phyloP scores from a whole-genome alignment of 345 rosid genomes.

The Salix caprea region DNA sequence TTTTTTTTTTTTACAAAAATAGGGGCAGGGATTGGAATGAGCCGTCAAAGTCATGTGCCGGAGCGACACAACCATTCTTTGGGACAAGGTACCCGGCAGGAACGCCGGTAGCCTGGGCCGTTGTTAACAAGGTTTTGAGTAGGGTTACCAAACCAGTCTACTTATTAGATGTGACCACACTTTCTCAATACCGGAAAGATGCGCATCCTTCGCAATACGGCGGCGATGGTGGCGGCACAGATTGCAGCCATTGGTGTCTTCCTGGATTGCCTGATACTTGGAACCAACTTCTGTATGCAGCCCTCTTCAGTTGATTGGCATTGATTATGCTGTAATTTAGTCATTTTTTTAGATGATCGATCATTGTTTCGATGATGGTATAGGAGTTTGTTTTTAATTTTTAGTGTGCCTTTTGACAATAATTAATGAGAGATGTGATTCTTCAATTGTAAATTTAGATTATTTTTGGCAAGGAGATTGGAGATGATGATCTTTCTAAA shows the following conservation, averaged over 20 bases:
- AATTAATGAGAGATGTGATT: conserved; percentile 13
- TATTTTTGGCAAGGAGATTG: not conserved
- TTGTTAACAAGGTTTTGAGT: conserved; percentile 66
- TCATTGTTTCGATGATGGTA: conserved; percentile 23
- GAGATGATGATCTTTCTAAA: not conserved
- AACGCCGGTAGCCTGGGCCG: conserved; percentile 58
- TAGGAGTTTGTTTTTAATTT: not conserved
- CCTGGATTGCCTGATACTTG: conserved; percentile 96
- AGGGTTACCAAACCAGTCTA: conserved; percentile 67
- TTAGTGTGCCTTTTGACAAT: conserved; percentile 13
- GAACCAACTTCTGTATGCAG: conserved; percentile 67
- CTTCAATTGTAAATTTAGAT: conserved; percentile 23
- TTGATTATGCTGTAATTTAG: not conserved
- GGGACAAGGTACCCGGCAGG: conserved; percentile 71
- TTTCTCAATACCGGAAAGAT: conserved; percentile 29
- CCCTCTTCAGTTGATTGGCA: conserved; percentile 36
- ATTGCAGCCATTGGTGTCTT: conserved; percentile 95
- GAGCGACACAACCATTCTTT: conserved; percentile 58
- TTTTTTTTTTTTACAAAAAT: not conserved
- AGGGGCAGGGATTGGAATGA: conserved; percentile 80
- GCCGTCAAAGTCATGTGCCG: conserved; percentile 54
- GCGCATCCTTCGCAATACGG: conserved; percentile 69
- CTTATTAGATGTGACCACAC: conserved; percentile 61
- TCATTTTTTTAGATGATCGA: not conserved
- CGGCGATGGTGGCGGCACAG: conserved; percentile 32